Evolutionary conservation across 306 rosid genomes (phyloP).

Genomic region (Neltuma alba): DNA sequence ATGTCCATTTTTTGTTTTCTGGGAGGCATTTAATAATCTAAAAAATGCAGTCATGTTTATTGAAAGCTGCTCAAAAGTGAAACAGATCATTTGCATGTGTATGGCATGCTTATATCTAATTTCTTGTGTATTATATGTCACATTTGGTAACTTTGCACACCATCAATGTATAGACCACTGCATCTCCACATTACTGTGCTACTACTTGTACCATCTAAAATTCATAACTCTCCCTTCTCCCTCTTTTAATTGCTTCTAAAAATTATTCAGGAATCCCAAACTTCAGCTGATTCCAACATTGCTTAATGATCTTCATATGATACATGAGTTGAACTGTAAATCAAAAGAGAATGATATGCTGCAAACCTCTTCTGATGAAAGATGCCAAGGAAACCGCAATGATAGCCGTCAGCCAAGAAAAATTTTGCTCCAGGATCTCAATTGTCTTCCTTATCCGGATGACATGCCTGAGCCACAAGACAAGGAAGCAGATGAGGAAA

Average conservation of each 20-base stretch:
- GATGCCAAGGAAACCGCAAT: constrained; percentile 32
- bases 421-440: constrained; percentile 68
- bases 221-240: constrained; percentile 24
- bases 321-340: constrained; percentile 38
- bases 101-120: constrained; percentile 10
- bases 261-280: constrained; percentile 59
- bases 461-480: constrained; percentile 45
- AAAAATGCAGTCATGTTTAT: neutral
- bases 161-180: constrained; percentile 6
- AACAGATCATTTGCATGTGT: constrained; percentile 2
- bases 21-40: neutral
- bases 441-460: constrained; percentile 65
- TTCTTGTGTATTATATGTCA: neutral
- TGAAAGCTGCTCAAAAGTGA: neutral
- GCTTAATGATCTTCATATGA: constrained; percentile 56
- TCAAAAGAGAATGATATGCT: constrained; percentile 34
- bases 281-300: constrained; percentile 59
- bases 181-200: constrained; percentile 26
- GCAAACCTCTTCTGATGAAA: constrained; percentile 35
- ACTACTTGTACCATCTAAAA: constrained; percentile 22
- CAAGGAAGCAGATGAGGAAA: constrained; percentile 41
- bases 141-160: neutral
- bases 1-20: neutral
- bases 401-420: constrained; percentile 42
- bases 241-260: neutral